Evolutionary conservation across 1,284 basidiomycete species (phyloP).

Genomic region (Paramarasmius palmivorus): DNA sequence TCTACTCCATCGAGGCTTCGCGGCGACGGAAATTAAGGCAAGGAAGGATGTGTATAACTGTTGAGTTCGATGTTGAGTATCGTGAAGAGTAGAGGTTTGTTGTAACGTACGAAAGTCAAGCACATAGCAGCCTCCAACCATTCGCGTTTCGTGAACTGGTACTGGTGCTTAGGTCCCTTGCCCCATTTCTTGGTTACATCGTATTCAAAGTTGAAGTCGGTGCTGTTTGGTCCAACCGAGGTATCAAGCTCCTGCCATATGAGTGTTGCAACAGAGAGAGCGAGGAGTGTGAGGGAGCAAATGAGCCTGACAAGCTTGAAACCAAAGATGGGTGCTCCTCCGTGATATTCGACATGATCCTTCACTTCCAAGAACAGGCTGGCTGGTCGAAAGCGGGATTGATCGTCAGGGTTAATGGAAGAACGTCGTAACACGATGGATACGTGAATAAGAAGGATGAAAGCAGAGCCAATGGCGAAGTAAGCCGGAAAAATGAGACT

Average conservation of each 20-base stretch:
- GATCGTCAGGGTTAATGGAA: background rate
- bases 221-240: too few relatives aligned
- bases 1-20: constrained; percentile 28
- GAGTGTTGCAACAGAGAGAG: background rate
- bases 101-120: constrained; percentile 33
- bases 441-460: background rate
- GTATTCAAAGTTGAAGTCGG: background rate
- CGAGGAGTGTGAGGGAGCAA: background rate
- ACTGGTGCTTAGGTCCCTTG: constrained; percentile 23
- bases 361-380: background rate
- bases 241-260: background rate
- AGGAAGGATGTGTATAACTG: constrained; percentile 32
- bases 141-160: constrained; percentile 21
- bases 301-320: background rate
- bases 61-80: background rate
- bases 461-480: background rate
- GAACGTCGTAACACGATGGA: background rate
- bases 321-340: background rate
- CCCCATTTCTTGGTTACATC: constrained; percentile 19
- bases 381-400: background rate
- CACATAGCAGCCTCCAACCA: constrained; percentile 32
- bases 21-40: constrained; percentile 29
- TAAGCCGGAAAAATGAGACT: background rate
- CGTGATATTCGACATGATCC: background rate
- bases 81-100: background rate